Evolutionary conservation across 805 yeast genomes (phyloP).

Genomic region (Priceomyces carsonii): DNA sequence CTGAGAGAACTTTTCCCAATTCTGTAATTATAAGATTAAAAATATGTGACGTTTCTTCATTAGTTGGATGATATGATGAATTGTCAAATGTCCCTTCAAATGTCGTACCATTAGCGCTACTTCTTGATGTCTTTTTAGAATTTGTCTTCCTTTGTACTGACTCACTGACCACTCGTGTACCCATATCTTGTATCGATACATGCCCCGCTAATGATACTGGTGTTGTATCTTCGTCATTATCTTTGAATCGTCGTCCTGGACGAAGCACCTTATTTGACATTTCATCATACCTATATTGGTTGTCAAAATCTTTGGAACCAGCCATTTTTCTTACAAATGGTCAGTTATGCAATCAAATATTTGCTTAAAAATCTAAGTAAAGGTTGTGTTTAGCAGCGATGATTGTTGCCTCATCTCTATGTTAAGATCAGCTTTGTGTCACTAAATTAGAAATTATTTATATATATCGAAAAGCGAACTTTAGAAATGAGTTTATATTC

Average conservation of each 20-base stretch:
- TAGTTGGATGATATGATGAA: slow-evolving; percentile 63
- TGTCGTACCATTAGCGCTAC: slow-evolving; percentile 15
- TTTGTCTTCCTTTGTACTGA: slow-evolving; percentile 7
- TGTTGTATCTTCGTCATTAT: slow-evolving; percentile 52
- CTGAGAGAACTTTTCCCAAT: slow-evolving; percentile 61
- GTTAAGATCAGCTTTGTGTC: too few relatives aligned
- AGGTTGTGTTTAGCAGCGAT: too few relatives aligned
- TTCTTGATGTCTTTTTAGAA: slow-evolving; percentile 11
- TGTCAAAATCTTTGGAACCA: slow-evolving; percentile 6
- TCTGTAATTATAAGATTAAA: slow-evolving; percentile 62
- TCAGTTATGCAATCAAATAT: too few relatives aligned
- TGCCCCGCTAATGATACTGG: slow-evolving; percentile 76
- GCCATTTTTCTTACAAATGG: slow-evolving; percentile 9
- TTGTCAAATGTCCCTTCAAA: slow-evolving; percentile 37
- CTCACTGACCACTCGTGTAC: slow-evolving; percentile 38
- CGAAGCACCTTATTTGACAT: slow-evolving; percentile 75
- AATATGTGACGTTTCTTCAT: slow-evolving; percentile 47
- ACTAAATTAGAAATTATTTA: too few relatives aligned
- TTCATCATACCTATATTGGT: slow-evolving; percentile 59
- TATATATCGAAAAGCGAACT: too few relatives aligned
- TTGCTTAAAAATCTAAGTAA: too few relatives aligned
- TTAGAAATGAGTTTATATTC: too few relatives aligned
- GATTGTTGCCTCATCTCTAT: too few relatives aligned
- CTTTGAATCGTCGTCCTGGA: slow-evolving; percentile 30
- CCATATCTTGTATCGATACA: slow-evolving; percentile 71